phyloP scores from a whole-genome alignment of 1,284 basidiomycete species.

The Rhodotorula sp. region DNA sequence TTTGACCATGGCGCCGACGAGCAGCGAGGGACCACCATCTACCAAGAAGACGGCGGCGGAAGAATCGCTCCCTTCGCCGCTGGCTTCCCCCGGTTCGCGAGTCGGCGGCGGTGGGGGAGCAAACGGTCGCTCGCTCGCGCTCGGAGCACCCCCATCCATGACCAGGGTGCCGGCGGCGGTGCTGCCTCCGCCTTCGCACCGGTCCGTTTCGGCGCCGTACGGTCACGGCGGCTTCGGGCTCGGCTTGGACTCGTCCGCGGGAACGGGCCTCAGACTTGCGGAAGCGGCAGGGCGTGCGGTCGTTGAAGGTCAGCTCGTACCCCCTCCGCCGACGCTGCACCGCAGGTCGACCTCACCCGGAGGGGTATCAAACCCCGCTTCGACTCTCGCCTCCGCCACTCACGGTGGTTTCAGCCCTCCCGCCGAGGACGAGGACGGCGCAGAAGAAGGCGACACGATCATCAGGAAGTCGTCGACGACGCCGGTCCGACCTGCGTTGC shows the following conservation, averaged over 20 bases:
- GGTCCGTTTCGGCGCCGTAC: neutral
- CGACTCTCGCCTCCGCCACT: neutral
- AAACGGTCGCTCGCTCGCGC: neutral
- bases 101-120: too few relatives aligned
- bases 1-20: neutral
- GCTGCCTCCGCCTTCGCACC: too few relatives aligned
- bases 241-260: neutral
- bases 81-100: neutral
- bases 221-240: neutral
- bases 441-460: too few relatives aligned
- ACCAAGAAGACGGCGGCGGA: neutral
- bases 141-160: neutral
- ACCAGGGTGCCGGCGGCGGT: neutral
- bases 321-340: too few relatives aligned
- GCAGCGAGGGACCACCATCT: neutral
- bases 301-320: neutral
- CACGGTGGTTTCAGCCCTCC: too few relatives aligned
- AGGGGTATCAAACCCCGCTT: neutral
- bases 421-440: too few relatives aligned
- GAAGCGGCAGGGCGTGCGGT: neutral
- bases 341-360: neutral
- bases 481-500: slow-evolving; percentile 5
- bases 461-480: too few relatives aligned
- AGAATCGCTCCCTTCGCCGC: slow-evolving; percentile 1
- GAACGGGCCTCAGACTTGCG: neutral